Evolutionary conservation across 1,284 basidiomycete genomes (phyloP).

Genomic region (Ganoderma leucocontextum): DNA sequence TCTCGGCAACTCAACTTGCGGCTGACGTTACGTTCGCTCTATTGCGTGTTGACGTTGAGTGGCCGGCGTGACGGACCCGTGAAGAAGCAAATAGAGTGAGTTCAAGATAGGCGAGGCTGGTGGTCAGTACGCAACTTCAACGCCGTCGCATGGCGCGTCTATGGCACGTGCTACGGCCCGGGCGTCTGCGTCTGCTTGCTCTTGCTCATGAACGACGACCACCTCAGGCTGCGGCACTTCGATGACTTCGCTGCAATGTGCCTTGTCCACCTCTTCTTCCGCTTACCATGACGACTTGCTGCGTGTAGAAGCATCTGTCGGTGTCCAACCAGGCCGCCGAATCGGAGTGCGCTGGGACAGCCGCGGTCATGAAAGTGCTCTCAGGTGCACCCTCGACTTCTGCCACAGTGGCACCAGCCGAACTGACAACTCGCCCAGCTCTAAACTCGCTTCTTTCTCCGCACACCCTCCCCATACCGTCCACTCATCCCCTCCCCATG

Average conservation of each 20-base stretch:
- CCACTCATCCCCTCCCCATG: neutral
- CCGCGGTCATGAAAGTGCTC: slow-evolving; percentile 1
- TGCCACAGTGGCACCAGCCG: neutral
- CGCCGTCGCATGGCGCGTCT: neutral
- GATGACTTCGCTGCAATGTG: neutral
- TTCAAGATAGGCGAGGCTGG: neutral
- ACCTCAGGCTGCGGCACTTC: neutral
- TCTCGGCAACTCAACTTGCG: neutral
- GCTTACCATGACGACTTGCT: neutral
- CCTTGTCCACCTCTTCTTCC: neutral
- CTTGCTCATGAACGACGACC: neutral
- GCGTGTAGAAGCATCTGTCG: neutral
- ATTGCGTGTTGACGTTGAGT: neutral
- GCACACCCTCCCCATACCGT: neutral
- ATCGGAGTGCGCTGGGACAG: neutral
- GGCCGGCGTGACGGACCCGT: slow-evolving; percentile 2
- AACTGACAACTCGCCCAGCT: slow-evolving; percentile 3
- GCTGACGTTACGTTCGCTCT: neutral
- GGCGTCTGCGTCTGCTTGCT: neutral
- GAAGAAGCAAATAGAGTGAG: slow-evolving; percentile 7
- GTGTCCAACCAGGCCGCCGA: neutral
- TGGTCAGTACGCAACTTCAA: neutral
- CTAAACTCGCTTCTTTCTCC: neutral
- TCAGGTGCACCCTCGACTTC: neutral
- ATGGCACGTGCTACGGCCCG: neutral